Conservation (phyloP, 2,329 filamentous ascomycete species). For the Pseudogymnoascus sp. region DNA sequence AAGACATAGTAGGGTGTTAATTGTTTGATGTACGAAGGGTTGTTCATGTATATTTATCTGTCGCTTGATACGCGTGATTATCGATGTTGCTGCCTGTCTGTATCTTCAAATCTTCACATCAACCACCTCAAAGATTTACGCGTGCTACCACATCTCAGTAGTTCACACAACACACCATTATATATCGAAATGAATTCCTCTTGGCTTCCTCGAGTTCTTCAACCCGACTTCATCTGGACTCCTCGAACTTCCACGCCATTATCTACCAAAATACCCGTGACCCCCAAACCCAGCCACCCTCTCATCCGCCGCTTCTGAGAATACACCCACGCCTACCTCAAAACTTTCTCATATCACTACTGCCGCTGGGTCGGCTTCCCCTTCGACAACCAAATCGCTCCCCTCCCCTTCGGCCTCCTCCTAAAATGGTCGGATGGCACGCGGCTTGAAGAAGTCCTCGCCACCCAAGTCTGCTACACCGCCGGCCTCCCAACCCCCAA, state of each 20-base stretch:
- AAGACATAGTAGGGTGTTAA: background rate
- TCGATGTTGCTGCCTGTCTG: background rate
- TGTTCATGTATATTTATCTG: background rate
- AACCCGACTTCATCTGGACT: conserved; percentile 18
- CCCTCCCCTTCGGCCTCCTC: conserved; percentile 34
- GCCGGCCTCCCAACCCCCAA: conserved; percentile 32
- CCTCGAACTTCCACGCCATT: conserved; percentile 15
- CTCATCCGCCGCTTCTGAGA: conserved; percentile 24
- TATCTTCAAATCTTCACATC: background rate
- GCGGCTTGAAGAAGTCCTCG: conserved; percentile 30
- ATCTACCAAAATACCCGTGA: conserved; percentile 21
- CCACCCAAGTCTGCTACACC: conserved; percentile 31
- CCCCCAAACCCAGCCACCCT: conserved; percentile 21
- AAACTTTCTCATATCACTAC: conserved; percentile 28
- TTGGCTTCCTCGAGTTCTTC: conserved; percentile 13
- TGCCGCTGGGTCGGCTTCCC: conserved; percentile 25
- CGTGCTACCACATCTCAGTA: too few relatives aligned
- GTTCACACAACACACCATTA: background rate
- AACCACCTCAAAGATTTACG: background rate
- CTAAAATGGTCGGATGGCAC: conserved; percentile 34
- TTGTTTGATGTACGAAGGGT: background rate
- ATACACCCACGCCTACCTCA: conserved; percentile 27
- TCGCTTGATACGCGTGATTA: background rate
- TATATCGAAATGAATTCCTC: background rate
- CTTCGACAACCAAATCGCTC: conserved; percentile 28